Conservation (phyloP, 2,329 filamentous ascomycete genomes). For the Scedosporium boydii region DNA sequence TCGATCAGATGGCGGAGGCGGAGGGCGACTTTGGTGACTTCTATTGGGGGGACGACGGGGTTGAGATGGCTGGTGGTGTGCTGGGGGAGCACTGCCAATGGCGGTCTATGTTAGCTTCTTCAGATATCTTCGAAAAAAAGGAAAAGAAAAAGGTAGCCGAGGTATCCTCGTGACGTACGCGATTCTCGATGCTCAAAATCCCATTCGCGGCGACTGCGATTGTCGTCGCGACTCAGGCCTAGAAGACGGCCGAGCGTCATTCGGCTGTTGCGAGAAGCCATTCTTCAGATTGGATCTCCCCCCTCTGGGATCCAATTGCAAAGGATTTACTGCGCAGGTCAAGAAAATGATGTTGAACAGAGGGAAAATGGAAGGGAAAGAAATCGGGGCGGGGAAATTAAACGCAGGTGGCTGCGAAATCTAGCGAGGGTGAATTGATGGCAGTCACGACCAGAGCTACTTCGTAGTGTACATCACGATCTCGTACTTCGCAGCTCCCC, state of each 20-base stretch:
- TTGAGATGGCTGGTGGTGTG: conserved; percentile 48
- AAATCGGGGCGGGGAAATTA: too few species aligned
- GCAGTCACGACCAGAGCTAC: too few species aligned
- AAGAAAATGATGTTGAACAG: too few species aligned
- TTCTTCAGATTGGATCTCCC: background rate
- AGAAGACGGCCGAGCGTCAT: conserved; percentile 5
- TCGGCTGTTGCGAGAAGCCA: conserved; percentile 1
- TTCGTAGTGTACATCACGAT: too few species aligned
- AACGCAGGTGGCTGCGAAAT: too few species aligned
- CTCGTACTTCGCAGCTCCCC: too few species aligned
- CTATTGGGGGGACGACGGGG: conserved; percentile 61
- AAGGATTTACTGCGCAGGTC: too few species aligned
- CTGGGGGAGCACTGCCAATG: conserved; percentile 51
- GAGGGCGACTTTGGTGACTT: conserved; percentile 84
- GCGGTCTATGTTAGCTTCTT: background rate
- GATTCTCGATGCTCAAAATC: background rate
- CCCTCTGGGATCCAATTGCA: background rate
- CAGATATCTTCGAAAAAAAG: background rate
- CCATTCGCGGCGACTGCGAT: background rate
- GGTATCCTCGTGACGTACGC: background rate
- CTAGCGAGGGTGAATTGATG: too few species aligned
- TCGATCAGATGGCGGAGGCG: conserved; percentile 87
- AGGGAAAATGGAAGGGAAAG: too few species aligned
- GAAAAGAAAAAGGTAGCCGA: background rate
- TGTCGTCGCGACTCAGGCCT: background rate